Base-by-base conservation (phyloP, 805 yeast genomes). In the Zygosaccharomyces siamensis region DNA sequence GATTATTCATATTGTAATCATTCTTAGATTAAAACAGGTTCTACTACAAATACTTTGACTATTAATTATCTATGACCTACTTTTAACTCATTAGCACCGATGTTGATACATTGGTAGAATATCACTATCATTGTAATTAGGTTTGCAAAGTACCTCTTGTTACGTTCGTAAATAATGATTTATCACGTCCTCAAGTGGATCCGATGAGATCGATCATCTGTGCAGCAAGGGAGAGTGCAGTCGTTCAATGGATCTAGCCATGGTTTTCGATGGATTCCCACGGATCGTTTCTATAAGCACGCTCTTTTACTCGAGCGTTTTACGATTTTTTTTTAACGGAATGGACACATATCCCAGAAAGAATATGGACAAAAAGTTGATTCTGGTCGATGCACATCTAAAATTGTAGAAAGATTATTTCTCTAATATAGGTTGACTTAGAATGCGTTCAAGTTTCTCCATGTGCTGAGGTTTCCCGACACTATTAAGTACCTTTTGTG, bases 1-100 rank as follows among this genome's bases (percentile, higher is more conserved):
- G 43, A 35, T 39, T 49, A 40, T 39, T 47, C 54, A 51, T 51
- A 42, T 46, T 46, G 38, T 26, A 32, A 37, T 21, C 54, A 51
- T 51, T 28, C 30, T 49, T 36, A 18, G 23, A 6, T 14, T 14
- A 41, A 20, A 41, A 31, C 21, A 18, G 18, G 20, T 16, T 16
- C 23, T 14, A 14, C 28, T 21, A 21, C 24, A n/a, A 38, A 7
- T 23, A 20, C 41, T 27, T 11, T 10, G 16, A 38, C n/a, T 21
- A 10, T 38, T 38, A 6, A 23, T 10, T 11, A 16, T 26, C 28
- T 26, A 14, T 14, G 14, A 14, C 8, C 37, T 16, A 16, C 16
- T 14, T 4, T 14, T 16, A 2, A 10, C 14, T 16, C 4, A 20
- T 14, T 33, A 14, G 37, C 11, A 33, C 20, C 20, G 20, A 3